Evolutionary conservation across 208 protist genomes (phyloP).

Genomic region (Wallacemonas sp.): DNA sequence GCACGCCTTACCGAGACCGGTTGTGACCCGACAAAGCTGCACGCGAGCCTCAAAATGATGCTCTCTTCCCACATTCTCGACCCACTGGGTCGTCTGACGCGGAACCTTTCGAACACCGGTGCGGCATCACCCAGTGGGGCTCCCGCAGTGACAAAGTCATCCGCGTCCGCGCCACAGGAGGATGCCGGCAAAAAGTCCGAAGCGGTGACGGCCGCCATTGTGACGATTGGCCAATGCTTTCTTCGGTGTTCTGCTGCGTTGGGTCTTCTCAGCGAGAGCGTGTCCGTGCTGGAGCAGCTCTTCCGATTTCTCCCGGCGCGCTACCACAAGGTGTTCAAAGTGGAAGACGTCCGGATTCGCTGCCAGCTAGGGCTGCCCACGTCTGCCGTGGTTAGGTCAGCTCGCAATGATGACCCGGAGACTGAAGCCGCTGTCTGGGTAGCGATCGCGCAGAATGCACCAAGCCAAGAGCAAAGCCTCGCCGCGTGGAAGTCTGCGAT

Average conservation of each 20-base stretch:
- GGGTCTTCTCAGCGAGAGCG: slow-evolving; percentile 36
- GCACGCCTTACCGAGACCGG: slow-evolving; percentile 21
- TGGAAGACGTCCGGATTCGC: slow-evolving; percentile 57
- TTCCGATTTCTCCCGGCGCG: slow-evolving; percentile 49
- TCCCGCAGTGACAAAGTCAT: too few relatives aligned
- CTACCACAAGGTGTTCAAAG: slow-evolving; percentile 49
- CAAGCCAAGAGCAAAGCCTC: slow-evolving; percentile 21
- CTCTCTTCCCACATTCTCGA: slow-evolving; percentile 51
- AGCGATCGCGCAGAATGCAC: slow-evolving; percentile 44
- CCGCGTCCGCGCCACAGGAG: background rate
- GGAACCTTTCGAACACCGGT: background rate
- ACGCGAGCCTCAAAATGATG: slow-evolving; percentile 74
- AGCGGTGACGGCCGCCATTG: slow-evolving; percentile 4
- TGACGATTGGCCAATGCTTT: slow-evolving; percentile 11
- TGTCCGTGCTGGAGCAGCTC: slow-evolving; percentile 44
- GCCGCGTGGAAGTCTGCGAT: slow-evolving; percentile 54
- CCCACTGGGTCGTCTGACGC: slow-evolving; percentile 13
- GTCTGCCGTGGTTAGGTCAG: slow-evolving; percentile 29
- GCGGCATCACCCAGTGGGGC: background rate
- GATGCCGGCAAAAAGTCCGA: slow-evolving; percentile 22
- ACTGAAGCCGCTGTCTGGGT: slow-evolving; percentile 70
- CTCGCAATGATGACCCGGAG: slow-evolving; percentile 54
- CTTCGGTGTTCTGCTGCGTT: slow-evolving; percentile 22
- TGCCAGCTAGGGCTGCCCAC: slow-evolving; percentile 43
- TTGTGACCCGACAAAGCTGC: slow-evolving; percentile 23